Evolutionary conservation across 225 moss, liverwort and hornwort species (phyloP).

Genomic region (Polytrichum commune): DNA sequence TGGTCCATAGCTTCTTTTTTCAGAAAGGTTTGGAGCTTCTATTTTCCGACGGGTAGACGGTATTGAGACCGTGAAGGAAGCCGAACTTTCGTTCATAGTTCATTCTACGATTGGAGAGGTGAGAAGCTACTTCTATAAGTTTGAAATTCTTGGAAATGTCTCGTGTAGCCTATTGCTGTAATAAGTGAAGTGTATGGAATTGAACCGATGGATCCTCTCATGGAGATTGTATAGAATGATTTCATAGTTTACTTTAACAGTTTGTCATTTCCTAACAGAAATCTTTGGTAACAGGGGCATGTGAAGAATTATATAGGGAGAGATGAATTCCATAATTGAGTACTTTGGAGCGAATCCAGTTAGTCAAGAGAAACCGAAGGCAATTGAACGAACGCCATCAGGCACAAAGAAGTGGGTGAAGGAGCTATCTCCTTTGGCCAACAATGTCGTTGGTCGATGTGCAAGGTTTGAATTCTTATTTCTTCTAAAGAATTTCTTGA

Average conservation of each 20-base stretch:
- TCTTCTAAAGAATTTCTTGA: no score
- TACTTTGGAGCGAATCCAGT: constrained; percentile 43
- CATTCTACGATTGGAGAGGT: no score
- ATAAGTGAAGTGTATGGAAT: no score
- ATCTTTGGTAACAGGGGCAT: neutral
- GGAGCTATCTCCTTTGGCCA: constrained; percentile 86
- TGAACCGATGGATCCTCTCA: neutral
- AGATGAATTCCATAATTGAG: constrained; percentile 43
- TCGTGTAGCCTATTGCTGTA: neutral
- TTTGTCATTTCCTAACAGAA: neutral
- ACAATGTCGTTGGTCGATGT: constrained; percentile 76
- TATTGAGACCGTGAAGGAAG: no score
- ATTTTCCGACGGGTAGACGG: no score
- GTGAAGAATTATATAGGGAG: neutral
- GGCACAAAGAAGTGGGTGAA: constrained; percentile 77
- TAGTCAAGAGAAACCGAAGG: constrained; percentile 34
- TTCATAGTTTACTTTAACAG: neutral
- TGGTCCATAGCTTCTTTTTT: no score
- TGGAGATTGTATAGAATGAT: neutral
- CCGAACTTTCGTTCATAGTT: no score
- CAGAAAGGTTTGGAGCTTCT: no score
- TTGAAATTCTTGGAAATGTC: neutral
- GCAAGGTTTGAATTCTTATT: constrained; percentile 45
- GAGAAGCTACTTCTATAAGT: neutral
- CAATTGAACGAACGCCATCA: constrained; percentile 60